These are phyloP conservation scores for Thermothelomyces thermophilus DNA, from an alignment of 2,329 filamentous ascomycete species.

Conservation along the genomic window DNA sequence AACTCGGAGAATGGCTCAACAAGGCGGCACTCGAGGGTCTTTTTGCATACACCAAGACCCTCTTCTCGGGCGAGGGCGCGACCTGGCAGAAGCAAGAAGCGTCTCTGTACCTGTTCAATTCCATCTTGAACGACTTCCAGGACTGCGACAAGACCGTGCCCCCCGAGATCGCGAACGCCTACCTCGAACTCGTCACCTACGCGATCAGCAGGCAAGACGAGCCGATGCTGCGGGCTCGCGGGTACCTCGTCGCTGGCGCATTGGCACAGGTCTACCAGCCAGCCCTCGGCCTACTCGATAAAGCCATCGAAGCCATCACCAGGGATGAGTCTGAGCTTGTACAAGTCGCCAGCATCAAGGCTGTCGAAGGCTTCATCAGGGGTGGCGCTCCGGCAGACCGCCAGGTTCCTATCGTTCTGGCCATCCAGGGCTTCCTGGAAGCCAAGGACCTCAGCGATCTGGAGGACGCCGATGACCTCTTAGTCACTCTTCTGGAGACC, in stretches of 20 bases:
- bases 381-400: constrained; percentile 44
- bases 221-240: constrained; percentile 75
- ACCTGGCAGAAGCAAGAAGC: constrained; percentile 67
- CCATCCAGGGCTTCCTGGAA: constrained; percentile 67
- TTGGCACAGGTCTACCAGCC: constrained; percentile 63
- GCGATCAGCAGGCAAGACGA: constrained; percentile 64
- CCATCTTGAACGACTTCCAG: constrained; percentile 74
- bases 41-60: constrained; percentile 64
- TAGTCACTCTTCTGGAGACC: constrained; percentile 83
- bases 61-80: constrained; percentile 55
- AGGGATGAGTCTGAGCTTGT: constrained; percentile 79
- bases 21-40: constrained; percentile 70
- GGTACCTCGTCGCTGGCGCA: constrained; percentile 77
- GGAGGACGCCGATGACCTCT: constrained; percentile 82
- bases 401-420: constrained; percentile 56
- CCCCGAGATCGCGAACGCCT: constrained; percentile 61
- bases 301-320: constrained; percentile 67
- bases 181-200: constrained; percentile 73
- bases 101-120: constrained; percentile 76
- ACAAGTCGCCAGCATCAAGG: constrained; percentile 84
- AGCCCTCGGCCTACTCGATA: constrained; percentile 60
- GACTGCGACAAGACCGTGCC: constrained; percentile 69
- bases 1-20: constrained; percentile 84
- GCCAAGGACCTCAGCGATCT: constrained; percentile 76
- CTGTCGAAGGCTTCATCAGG: constrained; percentile 62